Evolutionary conservation across 805 yeast species (phyloP).

Genomic region (Saccharomycopsis sp.): DNA sequence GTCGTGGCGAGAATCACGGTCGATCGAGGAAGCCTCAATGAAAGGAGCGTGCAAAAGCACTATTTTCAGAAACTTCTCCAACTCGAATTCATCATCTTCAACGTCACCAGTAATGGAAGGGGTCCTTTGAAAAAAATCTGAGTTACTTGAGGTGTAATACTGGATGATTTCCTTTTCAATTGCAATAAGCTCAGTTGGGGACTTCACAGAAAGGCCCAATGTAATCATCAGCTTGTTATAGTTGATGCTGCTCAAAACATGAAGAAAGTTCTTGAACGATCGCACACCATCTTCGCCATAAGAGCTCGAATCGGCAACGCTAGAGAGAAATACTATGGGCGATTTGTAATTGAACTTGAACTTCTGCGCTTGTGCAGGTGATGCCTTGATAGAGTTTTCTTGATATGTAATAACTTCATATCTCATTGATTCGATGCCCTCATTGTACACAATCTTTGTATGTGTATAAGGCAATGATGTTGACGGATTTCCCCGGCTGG

Average conservation of each 20-base stretch:
- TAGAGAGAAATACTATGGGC: conserved; percentile 12
- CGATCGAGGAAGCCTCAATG: conserved; percentile 25
- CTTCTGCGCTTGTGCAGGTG: neutral
- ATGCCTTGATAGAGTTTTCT: neutral
- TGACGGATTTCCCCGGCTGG: no score
- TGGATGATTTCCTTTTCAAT: conserved; percentile 3
- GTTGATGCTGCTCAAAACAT: conserved; percentile 7
- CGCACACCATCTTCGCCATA: conserved; percentile 10
- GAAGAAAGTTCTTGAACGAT: conserved; percentile 10
- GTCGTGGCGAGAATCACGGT: conserved; percentile 21
- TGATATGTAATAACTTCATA: conserved; percentile 4
- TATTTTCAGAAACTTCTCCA: conserved; percentile 22
- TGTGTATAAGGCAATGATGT: neutral
- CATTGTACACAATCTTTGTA: neutral
- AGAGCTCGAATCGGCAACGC: conserved; percentile 7
- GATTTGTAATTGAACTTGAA: conserved; percentile 5
- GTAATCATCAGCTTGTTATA: conserved; percentile 2
- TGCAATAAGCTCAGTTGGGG: conserved; percentile 3
- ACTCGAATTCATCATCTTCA: neutral
- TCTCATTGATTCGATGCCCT: neutral
- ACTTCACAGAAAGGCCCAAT: conserved; percentile 13
- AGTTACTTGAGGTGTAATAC: conserved; percentile 4
- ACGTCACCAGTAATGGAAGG: neutral
- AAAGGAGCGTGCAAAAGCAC: conserved; percentile 31
- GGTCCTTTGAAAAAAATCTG: conserved; percentile 4